phyloP scores from a whole-genome alignment of 257 asterid genomes.

The Ilex asprella region DNA sequence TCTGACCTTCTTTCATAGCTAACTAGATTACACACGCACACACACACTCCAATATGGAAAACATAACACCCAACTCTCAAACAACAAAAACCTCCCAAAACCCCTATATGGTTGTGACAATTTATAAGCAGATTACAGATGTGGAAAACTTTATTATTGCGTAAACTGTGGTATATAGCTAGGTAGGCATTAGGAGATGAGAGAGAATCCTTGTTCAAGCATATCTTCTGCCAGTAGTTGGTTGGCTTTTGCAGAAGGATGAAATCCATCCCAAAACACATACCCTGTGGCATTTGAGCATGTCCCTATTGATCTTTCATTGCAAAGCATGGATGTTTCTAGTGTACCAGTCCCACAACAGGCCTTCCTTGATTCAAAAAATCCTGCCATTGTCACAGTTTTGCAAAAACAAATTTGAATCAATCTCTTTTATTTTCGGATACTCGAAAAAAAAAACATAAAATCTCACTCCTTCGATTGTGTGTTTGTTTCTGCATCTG shows the following conservation, averaged over 20 bases:
- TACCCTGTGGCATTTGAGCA: conserved; percentile 69
- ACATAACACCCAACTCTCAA: too few relatives aligned
- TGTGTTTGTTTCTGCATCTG: too few relatives aligned
- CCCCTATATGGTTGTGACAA: too few relatives aligned
- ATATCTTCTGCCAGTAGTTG: conserved; percentile 59
- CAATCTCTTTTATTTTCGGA: too few relatives aligned
- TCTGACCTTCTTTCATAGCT: too few relatives aligned
- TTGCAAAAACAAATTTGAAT: background rate
- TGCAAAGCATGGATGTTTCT: conserved; percentile 65
- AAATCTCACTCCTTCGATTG: too few relatives aligned
- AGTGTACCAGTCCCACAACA: conserved; percentile 73
- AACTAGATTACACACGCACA: too few relatives aligned
- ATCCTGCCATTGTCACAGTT: conserved; percentile 30
- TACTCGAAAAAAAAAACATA: too few relatives aligned
- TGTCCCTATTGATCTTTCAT: conserved; percentile 57
- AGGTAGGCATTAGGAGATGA: conserved; percentile 39
- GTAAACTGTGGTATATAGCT: background rate
- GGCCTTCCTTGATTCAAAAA: conserved; percentile 66
- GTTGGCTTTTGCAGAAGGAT: conserved; percentile 69
- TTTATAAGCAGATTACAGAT: background rate
- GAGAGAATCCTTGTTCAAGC: conserved; percentile 58
- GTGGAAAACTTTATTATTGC: background rate
- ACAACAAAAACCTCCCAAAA: too few relatives aligned
- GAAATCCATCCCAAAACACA: conserved; percentile 83
- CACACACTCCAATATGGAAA: too few relatives aligned